A percentile compares a stretch with the other conserved stretches of the same genome.
These are phyloP conservation scores for Mycena crocata DNA, from an alignment of 768 basidiomycete genomes.

Conservation along the genomic window DNA sequence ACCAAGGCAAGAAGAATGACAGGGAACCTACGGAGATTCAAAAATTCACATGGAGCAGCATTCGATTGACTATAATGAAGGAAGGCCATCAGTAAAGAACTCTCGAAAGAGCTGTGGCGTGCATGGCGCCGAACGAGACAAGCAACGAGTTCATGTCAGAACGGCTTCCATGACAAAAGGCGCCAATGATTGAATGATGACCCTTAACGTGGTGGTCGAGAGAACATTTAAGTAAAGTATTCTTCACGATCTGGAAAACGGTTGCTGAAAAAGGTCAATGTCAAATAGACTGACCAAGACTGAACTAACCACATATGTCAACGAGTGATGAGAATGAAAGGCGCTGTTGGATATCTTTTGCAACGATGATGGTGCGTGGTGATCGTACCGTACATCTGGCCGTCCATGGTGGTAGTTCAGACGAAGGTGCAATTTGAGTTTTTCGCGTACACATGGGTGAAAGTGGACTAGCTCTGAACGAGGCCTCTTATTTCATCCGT, in stretches of 20 bases:
- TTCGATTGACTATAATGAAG: conserved; percentile 21
- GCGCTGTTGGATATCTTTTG: neutral
- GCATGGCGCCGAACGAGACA: neutral
- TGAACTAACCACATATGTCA: conserved; percentile 16
- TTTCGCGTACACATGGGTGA: conserved; percentile 22
- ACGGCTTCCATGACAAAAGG: neutral
- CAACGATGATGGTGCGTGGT: conserved; percentile 15
- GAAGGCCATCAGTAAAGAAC: conserved; percentile 22
- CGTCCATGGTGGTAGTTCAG: neutral
- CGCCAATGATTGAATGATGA: neutral
- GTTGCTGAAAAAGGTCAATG: neutral
- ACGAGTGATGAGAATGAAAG: neutral
- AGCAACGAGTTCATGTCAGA: neutral
- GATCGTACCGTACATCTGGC: conserved; percentile 10
- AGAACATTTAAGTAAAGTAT: neutral
- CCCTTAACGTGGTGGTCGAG: neutral
- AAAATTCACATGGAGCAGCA: conserved; percentile 29
- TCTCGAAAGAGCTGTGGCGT: conserved; percentile 4
- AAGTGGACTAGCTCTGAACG: conserved; percentile 1
- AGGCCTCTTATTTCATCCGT: conserved; percentile 4
- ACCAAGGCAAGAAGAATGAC: conserved; percentile 33
- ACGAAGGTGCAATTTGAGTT: conserved; percentile 10
- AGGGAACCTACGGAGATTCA: conserved; percentile 33
- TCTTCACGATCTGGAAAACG: neutral
- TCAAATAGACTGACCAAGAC: neutral